Evolutionary conservation across 108 stramenopile genomes (phyloP), one percentile per base, ranked within the genome.

Genomic region (Chaetoceros tenuissimus): DNA sequence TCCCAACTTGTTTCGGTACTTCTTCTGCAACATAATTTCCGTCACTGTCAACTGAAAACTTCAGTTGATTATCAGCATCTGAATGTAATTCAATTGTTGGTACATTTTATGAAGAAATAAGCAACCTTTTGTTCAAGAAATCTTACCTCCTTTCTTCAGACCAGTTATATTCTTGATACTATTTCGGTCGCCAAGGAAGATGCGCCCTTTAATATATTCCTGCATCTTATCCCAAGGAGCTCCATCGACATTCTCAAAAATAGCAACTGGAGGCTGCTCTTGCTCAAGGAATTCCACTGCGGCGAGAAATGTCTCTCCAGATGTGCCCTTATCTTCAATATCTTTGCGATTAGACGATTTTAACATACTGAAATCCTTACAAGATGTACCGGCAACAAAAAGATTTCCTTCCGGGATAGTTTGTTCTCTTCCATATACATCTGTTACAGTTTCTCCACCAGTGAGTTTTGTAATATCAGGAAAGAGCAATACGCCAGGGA

Each of bases 321-420:
- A 67, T 24, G 71, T 72, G 20, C 87, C 87, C 59, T 76, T 75
- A 28, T 84, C 87, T 63, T 89, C 83, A 64, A 89, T 89, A 53
- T 89, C 87, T 29, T 73, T 51, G 3, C 79, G 58, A 26, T 72
- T 67, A 1, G 49, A 75, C 17, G 78, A 74, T 43, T 74, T 57
- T 51, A 89, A 48, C 79, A 79, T 79, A 21, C 63, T 66, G 58
- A 89, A 89, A 52, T 89, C 74, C 70, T 89, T 89, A 60, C 87
- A 89, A 8, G 77, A 78, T 0, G 87, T 89, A 2, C 87, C 87
- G 1, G 87, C 87, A 31, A 89, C 87, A 63, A 89, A 89, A 0
- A 85, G 31, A 58, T 89, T 80, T 28, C 54, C 66, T 0, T 58
- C 23, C 0, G 87, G 87, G 3, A 89, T 44, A 0, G 44, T 53